Evolutionary conservation across 352 stramenopile genomes (phyloP).

Genomic region (Sclerospora graminicola): DNA sequence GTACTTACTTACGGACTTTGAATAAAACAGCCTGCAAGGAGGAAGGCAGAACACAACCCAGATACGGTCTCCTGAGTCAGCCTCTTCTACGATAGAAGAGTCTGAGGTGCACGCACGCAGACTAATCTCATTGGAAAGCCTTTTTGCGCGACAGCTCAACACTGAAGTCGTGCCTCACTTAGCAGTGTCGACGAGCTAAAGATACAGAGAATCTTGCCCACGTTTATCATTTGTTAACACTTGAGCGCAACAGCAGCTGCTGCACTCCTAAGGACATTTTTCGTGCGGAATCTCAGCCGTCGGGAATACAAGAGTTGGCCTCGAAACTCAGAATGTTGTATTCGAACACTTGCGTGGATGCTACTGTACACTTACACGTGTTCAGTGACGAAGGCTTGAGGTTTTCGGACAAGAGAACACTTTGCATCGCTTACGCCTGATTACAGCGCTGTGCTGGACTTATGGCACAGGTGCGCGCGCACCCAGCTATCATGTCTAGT

Average conservation of each 20-base stretch:
- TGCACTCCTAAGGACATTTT: not conserved
- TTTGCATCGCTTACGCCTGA: too few relatives aligned
- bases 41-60: slow-evolving; percentile 13
- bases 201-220: not conserved
- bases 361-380: slow-evolving; percentile 1
- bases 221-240: not conserved
- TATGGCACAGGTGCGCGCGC: too few relatives aligned
- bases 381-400: too few relatives aligned
- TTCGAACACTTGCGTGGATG: not conserved
- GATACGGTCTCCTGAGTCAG: slow-evolving; percentile 15
- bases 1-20: slow-evolving; percentile 9
- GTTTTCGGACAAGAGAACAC: too few relatives aligned
- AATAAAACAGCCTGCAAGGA: slow-evolving; percentile 21
- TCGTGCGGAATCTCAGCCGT: too few relatives aligned
- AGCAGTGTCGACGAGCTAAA: slow-evolving; percentile 8
- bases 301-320: too few relatives aligned
- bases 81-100: slow-evolving; percentile 20
- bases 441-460: too few relatives aligned
- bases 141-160: slow-evolving; percentile 20
- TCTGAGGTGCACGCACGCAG: slow-evolving; percentile 11
- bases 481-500: too few relatives aligned
- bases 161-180: slow-evolving; percentile 18
- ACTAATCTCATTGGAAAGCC: slow-evolving; percentile 19
- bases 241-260: not conserved
- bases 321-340: not conserved